Evolutionary conservation across 2,329 filamentous ascomycete species (phyloP), one percentile per base, ranked within the genome.

Genomic region (Elsinoe arachidis): DNA sequence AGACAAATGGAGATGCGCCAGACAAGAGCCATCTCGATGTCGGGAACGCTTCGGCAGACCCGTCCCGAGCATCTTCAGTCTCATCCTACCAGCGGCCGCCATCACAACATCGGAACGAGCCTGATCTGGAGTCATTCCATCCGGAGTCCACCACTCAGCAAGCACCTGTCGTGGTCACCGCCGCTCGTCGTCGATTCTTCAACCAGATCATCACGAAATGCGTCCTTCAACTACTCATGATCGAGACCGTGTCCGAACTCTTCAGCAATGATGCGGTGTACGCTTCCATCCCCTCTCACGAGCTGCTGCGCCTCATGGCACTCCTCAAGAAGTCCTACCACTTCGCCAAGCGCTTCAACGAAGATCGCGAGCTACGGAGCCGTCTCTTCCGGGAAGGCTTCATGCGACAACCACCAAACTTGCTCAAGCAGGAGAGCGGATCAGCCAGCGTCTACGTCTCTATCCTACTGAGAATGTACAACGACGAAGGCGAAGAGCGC

Each of bases 191-290:
- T 35, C 87, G 91, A 55, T 96, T 96, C 77, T 99, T 99, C 80
- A 99, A 99, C 74, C 88, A 92, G 64, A 99, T 99, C 71, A 99
- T 99, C 72, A 96, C 92, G 12, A 92, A 95, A 63, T 99, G 93
- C 69, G 95, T 99, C 3, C 78, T 99, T 7, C 95, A 99, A 72
- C 82, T 99, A 1, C 83, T 99, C 62, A 99, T 99, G 90, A 99
- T 99, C 65, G 95, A 99, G 72, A 99, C 95, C 0, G 95, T 99
- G 41, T 95, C 95, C 67, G 95, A 99, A 72, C 83, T 99, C 51
- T 99, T 99, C 76, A 95, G 90, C 64, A 99, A 97, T 71, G 91
- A 97, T 68, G 83, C 88, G 1, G 95, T 99, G 14, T 99, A 99
- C 69, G 80, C 85, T 5, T 85, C 95, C 69, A 99, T 99, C 38